Evolutionary conservation across 2,329 filamentous ascomycete genomes (phyloP).

Genomic region (Conoideocrella luteorostrata): DNA sequence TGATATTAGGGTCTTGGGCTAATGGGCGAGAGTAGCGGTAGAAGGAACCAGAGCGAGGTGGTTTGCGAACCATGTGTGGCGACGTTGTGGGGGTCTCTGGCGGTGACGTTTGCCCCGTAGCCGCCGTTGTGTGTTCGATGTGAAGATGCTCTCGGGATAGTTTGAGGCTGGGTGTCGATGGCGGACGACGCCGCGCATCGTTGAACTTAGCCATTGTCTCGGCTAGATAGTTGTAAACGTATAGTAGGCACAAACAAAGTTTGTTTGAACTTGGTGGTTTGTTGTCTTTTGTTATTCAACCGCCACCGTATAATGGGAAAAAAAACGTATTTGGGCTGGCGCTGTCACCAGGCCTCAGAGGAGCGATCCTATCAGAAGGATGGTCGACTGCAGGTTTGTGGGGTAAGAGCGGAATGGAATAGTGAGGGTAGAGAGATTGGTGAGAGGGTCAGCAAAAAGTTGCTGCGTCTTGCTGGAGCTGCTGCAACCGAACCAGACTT

Average conservation of each 20-base stretch:
- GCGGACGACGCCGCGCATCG: constrained; percentile 24
- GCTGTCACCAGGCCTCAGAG: constrained; percentile 2
- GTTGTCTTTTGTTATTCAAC: not conserved
- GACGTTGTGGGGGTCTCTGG: constrained; percentile 40
- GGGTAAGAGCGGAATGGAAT: constrained; percentile 3
- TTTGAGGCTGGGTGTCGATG: constrained; percentile 36
- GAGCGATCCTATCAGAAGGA: constrained; percentile 7
- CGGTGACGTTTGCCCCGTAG: constrained; percentile 37
- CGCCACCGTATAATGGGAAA: not conserved
- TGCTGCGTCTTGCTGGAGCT: constrained; percentile 1
- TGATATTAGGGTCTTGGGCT: constrained; percentile 33
- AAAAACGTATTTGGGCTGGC: constrained; percentile 5
- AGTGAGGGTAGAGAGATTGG: constrained; percentile 5
- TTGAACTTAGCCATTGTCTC: constrained; percentile 18
- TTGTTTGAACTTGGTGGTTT: constrained; percentile 8
- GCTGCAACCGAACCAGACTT: no score
- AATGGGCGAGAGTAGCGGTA: constrained; percentile 24
- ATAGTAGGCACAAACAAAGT: constrained; percentile 7
- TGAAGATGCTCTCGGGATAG: constrained; percentile 22
- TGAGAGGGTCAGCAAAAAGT: constrained; percentile 2
- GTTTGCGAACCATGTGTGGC: constrained; percentile 27
- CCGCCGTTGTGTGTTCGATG: constrained; percentile 15
- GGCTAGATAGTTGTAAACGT: constrained; percentile 10
- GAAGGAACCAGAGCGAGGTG: constrained; percentile 25
- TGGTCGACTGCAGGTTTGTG: constrained; percentile 5